Conservation (phyloP, 139 green algal genomes). For the Haematococcus lacustris region DNA sequence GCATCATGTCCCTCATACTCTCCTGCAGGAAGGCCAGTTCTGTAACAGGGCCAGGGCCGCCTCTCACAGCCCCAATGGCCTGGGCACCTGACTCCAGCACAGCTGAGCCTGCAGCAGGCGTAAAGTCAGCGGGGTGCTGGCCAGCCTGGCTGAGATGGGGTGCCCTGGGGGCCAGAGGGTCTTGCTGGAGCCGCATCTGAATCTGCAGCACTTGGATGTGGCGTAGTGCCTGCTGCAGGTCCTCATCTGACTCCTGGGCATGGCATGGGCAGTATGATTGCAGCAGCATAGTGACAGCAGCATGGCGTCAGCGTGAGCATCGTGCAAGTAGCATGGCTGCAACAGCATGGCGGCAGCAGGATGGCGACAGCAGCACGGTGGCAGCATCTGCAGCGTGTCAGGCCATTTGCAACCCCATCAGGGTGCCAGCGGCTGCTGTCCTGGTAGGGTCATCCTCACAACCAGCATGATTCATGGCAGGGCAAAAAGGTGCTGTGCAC, state of each 20-base stretch:
- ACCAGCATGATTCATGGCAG: background rate
- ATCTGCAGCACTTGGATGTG: conserved; percentile 45
- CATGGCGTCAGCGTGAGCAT: background rate
- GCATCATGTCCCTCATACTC: no score
- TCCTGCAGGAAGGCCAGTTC: no score
- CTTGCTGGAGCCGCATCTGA: conserved; percentile 16
- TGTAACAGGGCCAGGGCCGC: no score
- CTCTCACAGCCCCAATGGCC: no score
- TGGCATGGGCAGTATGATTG: background rate
- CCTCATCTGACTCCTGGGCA: conserved; percentile 38
- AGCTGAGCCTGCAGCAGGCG: background rate
- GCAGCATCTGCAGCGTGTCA: no score
- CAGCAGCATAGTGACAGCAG: no score
- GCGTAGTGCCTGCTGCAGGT: conserved; percentile 33
- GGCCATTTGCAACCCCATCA: no score
- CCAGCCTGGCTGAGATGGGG: background rate
- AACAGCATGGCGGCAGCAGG: background rate
- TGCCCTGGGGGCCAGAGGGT: background rate
- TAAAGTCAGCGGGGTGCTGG: background rate
- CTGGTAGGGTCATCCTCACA: background rate
- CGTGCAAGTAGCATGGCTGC: background rate
- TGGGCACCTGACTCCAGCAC: background rate
- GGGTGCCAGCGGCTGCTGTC: no score
- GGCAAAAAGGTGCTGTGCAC: no score
- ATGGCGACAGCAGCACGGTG: background rate